A percentile compares a stretch with the other conserved stretches of the same genome.
Conservation (phyloP, 768 basidiomycete genomes). For the Exidia glandulosa region DNA sequence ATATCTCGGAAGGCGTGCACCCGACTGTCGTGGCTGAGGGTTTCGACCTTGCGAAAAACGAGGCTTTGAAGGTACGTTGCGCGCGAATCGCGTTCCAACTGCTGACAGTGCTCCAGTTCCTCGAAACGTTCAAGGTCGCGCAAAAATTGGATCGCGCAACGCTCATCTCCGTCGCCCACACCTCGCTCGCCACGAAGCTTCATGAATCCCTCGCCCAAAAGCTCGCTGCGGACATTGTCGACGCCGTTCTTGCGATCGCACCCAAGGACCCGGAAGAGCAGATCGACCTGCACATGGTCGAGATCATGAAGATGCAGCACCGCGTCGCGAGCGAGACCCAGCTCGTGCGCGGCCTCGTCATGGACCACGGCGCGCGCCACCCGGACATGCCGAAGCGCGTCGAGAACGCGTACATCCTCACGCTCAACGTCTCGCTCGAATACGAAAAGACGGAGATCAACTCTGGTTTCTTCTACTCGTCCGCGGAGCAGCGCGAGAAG, state of each 20-base stretch:
- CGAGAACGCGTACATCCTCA: slow-evolving; percentile 91
- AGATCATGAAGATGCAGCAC: slow-evolving; percentile 99
- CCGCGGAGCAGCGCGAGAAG: slow-evolving; percentile 96
- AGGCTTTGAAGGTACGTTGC: slow-evolving; percentile 64
- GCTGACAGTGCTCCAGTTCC: slow-evolving; percentile 50
- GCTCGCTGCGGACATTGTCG: slow-evolving; percentile 86
- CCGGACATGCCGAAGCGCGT: slow-evolving; percentile 99
- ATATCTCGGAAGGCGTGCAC: slow-evolving; percentile 95
- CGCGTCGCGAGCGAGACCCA: slow-evolving; percentile 96
- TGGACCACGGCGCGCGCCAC: slow-evolving; percentile 95
- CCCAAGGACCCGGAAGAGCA: slow-evolving; percentile 49
- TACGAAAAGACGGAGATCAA: slow-evolving; percentile 99
- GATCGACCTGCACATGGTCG: slow-evolving; percentile 98
- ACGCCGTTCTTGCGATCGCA: slow-evolving; percentile 84
- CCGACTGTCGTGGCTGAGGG: slow-evolving; percentile 93
- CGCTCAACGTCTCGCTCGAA: slow-evolving; percentile 93
- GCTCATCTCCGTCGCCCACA: slow-evolving; percentile 85
- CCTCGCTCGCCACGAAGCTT: slow-evolving; percentile 93
- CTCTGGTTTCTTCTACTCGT: slow-evolving; percentile 98
- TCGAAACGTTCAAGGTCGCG: slow-evolving; percentile 79
- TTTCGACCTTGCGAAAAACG: slow-evolving; percentile 96
- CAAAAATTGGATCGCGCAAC: slow-evolving; percentile 77
- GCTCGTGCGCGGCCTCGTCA: slow-evolving; percentile 85
- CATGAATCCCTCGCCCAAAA: slow-evolving; percentile 71
- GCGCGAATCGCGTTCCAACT: slow-evolving; percentile 8